Conservation (phyloP, 441 rosid genomes). For the Gossypium davidsonii region DNA sequence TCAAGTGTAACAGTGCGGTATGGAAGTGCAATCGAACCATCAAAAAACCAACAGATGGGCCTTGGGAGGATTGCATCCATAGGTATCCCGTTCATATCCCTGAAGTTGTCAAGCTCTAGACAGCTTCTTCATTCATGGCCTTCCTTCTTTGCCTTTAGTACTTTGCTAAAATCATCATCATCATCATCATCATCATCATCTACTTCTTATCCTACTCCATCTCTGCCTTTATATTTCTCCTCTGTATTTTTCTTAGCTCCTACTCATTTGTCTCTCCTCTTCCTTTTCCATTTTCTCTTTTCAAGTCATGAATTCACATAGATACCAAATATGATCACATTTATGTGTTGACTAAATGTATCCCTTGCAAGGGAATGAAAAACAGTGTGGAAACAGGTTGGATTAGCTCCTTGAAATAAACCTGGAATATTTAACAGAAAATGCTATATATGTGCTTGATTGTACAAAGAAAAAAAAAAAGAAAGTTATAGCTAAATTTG, state of each 20-base stretch:
- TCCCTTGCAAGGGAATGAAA: not conserved
- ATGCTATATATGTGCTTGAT: not conserved
- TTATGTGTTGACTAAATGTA: not conserved
- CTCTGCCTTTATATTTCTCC: not conserved
- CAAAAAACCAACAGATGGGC: constrained; percentile 49
- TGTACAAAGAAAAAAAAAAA: not conserved
- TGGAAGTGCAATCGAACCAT: constrained; percentile 83
- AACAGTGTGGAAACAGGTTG: not conserved
- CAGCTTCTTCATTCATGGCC: not conserved
- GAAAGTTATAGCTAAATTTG: not conserved
- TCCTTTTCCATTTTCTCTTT: not conserved
- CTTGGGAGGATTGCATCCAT: constrained; percentile 78
- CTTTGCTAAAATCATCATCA: constrained; percentile 8
- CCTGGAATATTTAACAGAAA: not conserved
- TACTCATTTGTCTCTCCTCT: not conserved
- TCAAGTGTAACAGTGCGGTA: constrained; percentile 89
- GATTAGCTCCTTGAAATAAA: constrained; percentile 10
- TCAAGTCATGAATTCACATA: not conserved
- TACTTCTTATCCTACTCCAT: not conserved
- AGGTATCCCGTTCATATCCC: constrained; percentile 86
- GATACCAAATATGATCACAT: not conserved
- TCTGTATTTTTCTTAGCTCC: not conserved
- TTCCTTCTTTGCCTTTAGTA: not conserved
- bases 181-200: not conserved
- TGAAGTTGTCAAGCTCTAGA: constrained; percentile 72